Evolutionary conservation across 768 basidiomycete species (phyloP).

Genomic region (Candolleomyces eurysporus): DNA sequence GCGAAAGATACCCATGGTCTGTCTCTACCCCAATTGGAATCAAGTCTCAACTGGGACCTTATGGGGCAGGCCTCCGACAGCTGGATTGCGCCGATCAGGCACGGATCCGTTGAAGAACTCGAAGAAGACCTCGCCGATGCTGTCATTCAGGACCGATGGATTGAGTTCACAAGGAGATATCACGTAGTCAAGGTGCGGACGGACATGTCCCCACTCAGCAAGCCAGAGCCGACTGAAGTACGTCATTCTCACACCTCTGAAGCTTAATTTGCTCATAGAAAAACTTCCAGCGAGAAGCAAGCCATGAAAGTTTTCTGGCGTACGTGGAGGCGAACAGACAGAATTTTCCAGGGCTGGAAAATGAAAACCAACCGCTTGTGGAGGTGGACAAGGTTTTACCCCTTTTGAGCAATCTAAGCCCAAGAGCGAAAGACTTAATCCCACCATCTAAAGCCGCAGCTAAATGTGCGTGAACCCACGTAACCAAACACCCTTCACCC

Average conservation of each 20-base stretch:
- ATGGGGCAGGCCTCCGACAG: slow-evolving; percentile 50
- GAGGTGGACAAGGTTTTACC: slow-evolving; percentile 57
- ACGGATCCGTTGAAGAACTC: slow-evolving; percentile 31
- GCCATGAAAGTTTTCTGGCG: slow-evolving; percentile 60
- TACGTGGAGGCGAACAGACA: slow-evolving; percentile 63
- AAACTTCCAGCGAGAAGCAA: slow-evolving; percentile 52
- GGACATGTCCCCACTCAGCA: slow-evolving; percentile 74
- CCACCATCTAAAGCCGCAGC: slow-evolving; percentile 37
- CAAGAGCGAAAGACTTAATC: slow-evolving; percentile 37
- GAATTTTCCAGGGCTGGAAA: slow-evolving; percentile 57
- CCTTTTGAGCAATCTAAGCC: slow-evolving; percentile 59
- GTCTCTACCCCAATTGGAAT: slow-evolving; percentile 35
- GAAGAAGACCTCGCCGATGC: slow-evolving; percentile 55
- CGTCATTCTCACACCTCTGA: neutral
- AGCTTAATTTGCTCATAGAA: slow-evolving; percentile 1
- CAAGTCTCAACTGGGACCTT: slow-evolving; percentile 62
- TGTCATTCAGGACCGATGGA: slow-evolving; percentile 71
- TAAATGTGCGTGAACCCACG: slow-evolving; percentile 51
- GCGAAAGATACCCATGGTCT: slow-evolving; percentile 18
- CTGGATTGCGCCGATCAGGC: slow-evolving; percentile 50
- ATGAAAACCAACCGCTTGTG: slow-evolving; percentile 69
- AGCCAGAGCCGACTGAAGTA: slow-evolving; percentile 63
- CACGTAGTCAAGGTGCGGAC: slow-evolving; percentile 51
- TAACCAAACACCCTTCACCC: neutral
- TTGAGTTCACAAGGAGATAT: slow-evolving; percentile 76